Percentiles rank a stretch among this genome's conserved stretches.
Conservation (phyloP, 805 yeast species). For the Kodamaea fukazawae region DNA sequence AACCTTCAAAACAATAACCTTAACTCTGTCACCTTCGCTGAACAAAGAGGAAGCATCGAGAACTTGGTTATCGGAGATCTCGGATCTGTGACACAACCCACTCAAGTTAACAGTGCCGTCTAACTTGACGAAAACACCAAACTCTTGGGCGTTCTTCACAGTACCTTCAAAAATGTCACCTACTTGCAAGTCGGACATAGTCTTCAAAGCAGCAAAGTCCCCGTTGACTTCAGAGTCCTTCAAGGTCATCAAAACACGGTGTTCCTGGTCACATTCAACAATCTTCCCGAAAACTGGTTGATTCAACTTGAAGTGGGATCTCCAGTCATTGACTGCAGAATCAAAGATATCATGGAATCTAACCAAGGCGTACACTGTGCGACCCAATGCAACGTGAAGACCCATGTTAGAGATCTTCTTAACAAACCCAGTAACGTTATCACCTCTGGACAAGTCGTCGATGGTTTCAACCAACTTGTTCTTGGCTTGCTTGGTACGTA, state of each 20-base stretch:
- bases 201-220: slow-evolving; percentile 53
- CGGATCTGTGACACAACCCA: slow-evolving; percentile 85
- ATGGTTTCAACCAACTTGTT: slow-evolving; percentile 49
- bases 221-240: slow-evolving; percentile 81
- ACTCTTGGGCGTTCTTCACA: slow-evolving; percentile 74
- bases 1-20: slow-evolving; percentile 70
- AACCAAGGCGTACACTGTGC: slow-evolving; percentile 71
- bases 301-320: slow-evolving; percentile 63
- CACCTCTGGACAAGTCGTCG: slow-evolving; percentile 63
- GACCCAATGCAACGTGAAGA: slow-evolving; percentile 72
- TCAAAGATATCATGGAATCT: slow-evolving; percentile 82
- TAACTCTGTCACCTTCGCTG: slow-evolving; percentile 87
- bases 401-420: slow-evolving; percentile 73
- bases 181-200: slow-evolving; percentile 62
- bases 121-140: slow-evolving; percentile 85
- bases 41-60: slow-evolving; percentile 64
- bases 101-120: slow-evolving; percentile 71
- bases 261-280: slow-evolving; percentile 56
- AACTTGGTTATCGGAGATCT: slow-evolving; percentile 70
- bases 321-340: slow-evolving; percentile 82
- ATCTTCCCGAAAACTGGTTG: slow-evolving; percentile 78
- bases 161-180: slow-evolving; percentile 78
- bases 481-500: slow-evolving; percentile 52
- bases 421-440: slow-evolving; percentile 77
- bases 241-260: slow-evolving; percentile 70